Evolutionary conservation across 164 flowering plant genomes (phyloP).

Genomic region (Aristolochia fimbriata): DNA sequence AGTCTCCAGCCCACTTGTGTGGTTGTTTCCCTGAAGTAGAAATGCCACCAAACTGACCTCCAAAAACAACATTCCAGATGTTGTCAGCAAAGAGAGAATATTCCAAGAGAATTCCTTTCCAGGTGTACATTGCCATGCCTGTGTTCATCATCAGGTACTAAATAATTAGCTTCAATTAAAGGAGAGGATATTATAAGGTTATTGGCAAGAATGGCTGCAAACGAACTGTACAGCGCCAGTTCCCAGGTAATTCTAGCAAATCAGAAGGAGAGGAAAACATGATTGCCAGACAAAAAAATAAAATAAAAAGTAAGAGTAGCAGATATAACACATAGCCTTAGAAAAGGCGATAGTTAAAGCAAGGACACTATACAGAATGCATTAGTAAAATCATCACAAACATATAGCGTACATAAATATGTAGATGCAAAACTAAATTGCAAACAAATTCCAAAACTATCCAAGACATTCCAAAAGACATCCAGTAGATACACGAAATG

Average conservation of each 20-base stretch:
- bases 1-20: slow-evolving; percentile 65
- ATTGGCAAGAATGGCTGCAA: background rate
- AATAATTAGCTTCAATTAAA: background rate
- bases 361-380: no score
- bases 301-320: background rate
- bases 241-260: background rate
- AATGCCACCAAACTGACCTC: slow-evolving; percentile 56
- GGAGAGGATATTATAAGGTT: background rate
- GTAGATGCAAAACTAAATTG: no score
- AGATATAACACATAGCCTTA: background rate
- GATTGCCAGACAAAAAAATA: background rate
- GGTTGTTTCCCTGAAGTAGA: slow-evolving; percentile 49
- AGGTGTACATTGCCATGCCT: slow-evolving; percentile 57
- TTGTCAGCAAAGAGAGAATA: slow-evolving; percentile 41
- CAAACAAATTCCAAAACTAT: no score
- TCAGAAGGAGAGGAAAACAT: background rate
- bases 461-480: no score
- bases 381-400: no score
- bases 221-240: background rate
- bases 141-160: slow-evolving; percentile 3
- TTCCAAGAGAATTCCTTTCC: slow-evolving; percentile 50
- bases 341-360: no score
- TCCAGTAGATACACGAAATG: no score
- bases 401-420: no score
- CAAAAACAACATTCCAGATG: slow-evolving; percentile 47